These are phyloP conservation scores for Raddia distichophylla DNA, from an alignment of 176 grass and related monocot species.

Conservation along the genomic window DNA sequence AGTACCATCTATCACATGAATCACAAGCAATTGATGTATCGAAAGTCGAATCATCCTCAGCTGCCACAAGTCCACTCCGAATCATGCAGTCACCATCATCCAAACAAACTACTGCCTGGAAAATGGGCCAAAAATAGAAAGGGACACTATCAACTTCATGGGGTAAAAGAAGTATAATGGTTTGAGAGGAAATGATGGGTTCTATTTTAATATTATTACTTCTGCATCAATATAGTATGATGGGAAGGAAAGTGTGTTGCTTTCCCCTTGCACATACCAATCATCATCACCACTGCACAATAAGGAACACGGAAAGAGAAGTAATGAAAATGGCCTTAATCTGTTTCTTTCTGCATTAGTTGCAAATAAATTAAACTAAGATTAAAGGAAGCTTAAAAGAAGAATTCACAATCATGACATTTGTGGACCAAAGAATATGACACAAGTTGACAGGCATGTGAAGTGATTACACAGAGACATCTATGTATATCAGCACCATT, in stretches of 20 bases:
- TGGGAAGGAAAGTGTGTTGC: slow-evolving; percentile 78
- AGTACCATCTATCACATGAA: slow-evolving; percentile 94
- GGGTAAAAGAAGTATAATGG: slow-evolving; percentile 25
- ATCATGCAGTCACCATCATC: slow-evolving; percentile 81
- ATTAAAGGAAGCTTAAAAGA: slow-evolving; percentile 16
- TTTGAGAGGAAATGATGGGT: slow-evolving; percentile 35
- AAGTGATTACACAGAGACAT: slow-evolving; percentile 1
- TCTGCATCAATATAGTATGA: slow-evolving; percentile 95
- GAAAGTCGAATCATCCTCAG: slow-evolving; percentile 59
- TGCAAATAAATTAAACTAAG: slow-evolving; percentile 18
- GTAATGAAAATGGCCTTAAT: slow-evolving; percentile 20
- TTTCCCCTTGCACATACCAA: slow-evolving; percentile 76
- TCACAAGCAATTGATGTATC: slow-evolving; percentile 99
- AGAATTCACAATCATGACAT: slow-evolving; percentile 23
- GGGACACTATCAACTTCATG: slow-evolving; percentile 25
- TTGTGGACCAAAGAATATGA: slow-evolving; percentile 25
- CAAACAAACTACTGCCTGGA: slow-evolving; percentile 89
- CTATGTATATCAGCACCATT: slow-evolving; percentile 15
- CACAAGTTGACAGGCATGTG: slow-evolving; percentile 15
- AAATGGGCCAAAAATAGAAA: slow-evolving; percentile 37
- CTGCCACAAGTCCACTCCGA: slow-evolving; percentile 59
- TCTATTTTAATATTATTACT: slow-evolving; percentile 64
- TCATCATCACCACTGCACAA: slow-evolving; percentile 74
- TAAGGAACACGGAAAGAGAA: slow-evolving; percentile 37
- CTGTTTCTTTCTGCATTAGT: slow-evolving; percentile 19